Conservation (phyloP, 75 land plant species). For the Picea glauca region DNA sequence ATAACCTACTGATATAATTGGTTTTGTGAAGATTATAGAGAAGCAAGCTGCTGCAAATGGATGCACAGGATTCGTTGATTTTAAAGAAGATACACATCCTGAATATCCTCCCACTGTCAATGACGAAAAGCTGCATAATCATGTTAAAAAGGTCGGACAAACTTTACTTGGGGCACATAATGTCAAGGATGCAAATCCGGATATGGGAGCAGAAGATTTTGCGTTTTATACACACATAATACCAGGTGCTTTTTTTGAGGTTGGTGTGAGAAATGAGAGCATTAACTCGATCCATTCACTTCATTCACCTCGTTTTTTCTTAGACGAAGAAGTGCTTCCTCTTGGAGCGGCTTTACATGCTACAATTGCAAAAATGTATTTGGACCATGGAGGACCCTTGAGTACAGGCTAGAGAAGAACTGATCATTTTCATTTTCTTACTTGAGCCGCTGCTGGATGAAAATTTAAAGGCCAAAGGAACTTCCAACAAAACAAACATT, state of each 20-base stretch:
- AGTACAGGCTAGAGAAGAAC: too few relatives aligned
- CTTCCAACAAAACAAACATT: too few relatives aligned
- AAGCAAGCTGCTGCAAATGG: slow-evolving; percentile 56
- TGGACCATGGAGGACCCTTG: slow-evolving; percentile 18
- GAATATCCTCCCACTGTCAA: slow-evolving; percentile 63
- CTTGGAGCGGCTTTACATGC: slow-evolving; percentile 81
- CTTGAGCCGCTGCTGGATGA: too few relatives aligned
- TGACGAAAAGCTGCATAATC: slow-evolving; percentile 51
- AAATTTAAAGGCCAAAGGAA: too few relatives aligned
- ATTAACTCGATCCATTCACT: slow-evolving; percentile 16
- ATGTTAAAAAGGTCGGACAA: slow-evolving; percentile 52
- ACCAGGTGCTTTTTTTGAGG: slow-evolving; percentile 36
- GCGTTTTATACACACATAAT: slow-evolving; percentile 61
- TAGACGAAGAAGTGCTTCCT: slow-evolving; percentile 69
- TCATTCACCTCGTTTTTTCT: slow-evolving; percentile 64
- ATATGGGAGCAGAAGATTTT: slow-evolving; percentile 87
- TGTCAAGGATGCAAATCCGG: slow-evolving; percentile 22
- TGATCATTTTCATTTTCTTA: too few relatives aligned
- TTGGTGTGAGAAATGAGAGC: slow-evolving; percentile 55
- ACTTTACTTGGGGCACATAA: slow-evolving; percentile 41
- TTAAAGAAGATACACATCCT: slow-evolving; percentile 31
- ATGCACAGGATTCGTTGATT: slow-evolving; percentile 59
- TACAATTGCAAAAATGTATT: slow-evolving; percentile 64
- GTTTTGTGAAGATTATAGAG: slow-evolving; percentile 39
- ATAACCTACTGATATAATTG: too few relatives aligned